phyloP scores from a whole-genome alignment of 2,329 filamentous ascomycete species.

The Microdochium trichocladiopsis region DNA sequence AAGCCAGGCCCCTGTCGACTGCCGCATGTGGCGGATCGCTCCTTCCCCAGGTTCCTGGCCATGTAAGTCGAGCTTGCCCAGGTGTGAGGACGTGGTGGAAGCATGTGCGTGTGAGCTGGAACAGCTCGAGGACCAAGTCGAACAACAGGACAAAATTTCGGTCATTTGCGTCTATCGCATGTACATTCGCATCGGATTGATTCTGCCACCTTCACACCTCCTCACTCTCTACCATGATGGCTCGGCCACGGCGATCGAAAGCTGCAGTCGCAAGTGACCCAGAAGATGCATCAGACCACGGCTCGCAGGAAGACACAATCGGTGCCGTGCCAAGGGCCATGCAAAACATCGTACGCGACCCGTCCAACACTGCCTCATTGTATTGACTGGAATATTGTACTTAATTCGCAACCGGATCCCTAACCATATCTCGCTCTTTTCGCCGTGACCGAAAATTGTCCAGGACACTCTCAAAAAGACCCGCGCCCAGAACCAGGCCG shows the following conservation, averaged over 20 bases:
- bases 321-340: constrained; percentile 9
- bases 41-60: neutral
- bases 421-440: neutral
- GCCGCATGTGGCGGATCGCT: neutral
- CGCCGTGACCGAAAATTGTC: no score
- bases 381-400: no score
- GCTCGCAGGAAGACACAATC: constrained; percentile 2
- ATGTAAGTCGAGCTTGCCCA: neutral
- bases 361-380: neutral
- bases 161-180: no score
- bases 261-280: constrained; percentile 1
- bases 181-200: no score
- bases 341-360: constrained; percentile 13
- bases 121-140: no score
- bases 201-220: neutral
- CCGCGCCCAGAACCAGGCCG: constrained; percentile 5
- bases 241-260: neutral
- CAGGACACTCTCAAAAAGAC: neutral
- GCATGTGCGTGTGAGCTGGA: no score
- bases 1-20: neutral
- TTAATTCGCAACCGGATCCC: neutral
- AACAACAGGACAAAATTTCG: no score
- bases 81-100: no score
- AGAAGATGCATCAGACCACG: constrained; percentile 2
- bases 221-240: neutral